phyloP scores from a whole-genome alignment of 2,329 filamentous ascomycete genomes.

The Stagonosporopsis rhizophila region DNA sequence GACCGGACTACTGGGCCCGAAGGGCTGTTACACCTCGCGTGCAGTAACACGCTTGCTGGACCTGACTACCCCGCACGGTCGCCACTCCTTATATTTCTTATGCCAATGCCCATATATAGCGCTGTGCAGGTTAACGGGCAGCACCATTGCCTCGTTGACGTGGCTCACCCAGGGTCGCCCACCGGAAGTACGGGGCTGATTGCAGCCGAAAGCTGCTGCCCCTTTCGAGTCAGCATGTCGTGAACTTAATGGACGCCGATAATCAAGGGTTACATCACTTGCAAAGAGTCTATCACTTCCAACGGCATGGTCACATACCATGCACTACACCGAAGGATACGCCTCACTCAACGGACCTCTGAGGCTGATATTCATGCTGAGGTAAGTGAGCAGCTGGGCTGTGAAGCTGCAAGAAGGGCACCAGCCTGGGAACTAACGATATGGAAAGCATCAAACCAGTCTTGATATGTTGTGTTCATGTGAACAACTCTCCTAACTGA shows the following conservation, averaged over 20 bases:
- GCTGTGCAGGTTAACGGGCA: background rate
- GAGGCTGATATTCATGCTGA: background rate
- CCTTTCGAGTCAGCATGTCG: background rate
- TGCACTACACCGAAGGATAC: background rate
- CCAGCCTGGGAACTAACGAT: background rate
- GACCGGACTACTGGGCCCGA: conserved; percentile 15
- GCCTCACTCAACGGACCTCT: background rate
- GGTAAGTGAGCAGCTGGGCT: background rate
- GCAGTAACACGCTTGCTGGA: background rate
- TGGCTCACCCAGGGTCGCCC: background rate
- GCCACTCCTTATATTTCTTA: background rate
- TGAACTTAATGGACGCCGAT: background rate
- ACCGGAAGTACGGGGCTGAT: background rate
- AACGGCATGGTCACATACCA: background rate
- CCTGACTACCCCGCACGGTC: background rate
- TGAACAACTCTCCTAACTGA: background rate
- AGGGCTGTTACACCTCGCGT: background rate
- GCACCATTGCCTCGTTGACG: background rate
- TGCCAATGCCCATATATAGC: background rate
- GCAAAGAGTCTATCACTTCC: background rate
- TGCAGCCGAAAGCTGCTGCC: background rate
- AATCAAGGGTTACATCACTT: background rate
- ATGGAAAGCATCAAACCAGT: background rate
- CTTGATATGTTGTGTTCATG: background rate
- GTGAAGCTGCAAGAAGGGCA: background rate